Conservation (phyloP, 495 filamentous ascomycete species). For the Hypoxylon cercidicola region DNA sequence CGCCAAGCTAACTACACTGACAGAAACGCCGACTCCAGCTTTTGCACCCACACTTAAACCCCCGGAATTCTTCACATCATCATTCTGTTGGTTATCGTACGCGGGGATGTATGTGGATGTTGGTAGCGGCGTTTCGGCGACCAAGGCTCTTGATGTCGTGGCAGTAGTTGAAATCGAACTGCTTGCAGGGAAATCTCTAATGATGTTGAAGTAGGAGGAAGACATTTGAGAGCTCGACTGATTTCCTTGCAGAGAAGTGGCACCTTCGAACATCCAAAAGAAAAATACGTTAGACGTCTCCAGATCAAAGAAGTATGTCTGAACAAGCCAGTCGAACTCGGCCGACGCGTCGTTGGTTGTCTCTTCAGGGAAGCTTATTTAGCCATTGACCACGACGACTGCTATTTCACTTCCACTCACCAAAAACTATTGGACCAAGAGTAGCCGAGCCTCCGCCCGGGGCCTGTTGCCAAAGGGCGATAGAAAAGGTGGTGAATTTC, state of each 20-base stretch:
- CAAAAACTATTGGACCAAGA: constrained; percentile 17
- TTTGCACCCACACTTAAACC: not conserved
- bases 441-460: constrained; percentile 9
- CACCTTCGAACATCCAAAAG: constrained; percentile 26
- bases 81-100: not conserved
- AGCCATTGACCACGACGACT: not conserved
- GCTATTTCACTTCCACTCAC: constrained; percentile 5
- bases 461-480: constrained; percentile 37
- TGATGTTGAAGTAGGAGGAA: constrained; percentile 19
- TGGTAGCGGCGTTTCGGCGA: not conserved
- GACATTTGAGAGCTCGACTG: not conserved
- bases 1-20: not conserved
- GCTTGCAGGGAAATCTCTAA: not conserved
- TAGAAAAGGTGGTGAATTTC: constrained; percentile 21
- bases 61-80: not conserved
- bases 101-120: not conserved
- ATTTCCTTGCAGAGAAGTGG: constrained; percentile 13
- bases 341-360: constrained; percentile 12
- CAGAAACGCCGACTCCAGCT: not conserved
- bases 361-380: constrained; percentile 5
- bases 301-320: constrained; percentile 23
- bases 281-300: constrained; percentile 14
- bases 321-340: constrained; percentile 26
- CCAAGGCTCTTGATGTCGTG: not conserved
- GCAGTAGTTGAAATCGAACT: constrained; percentile 3